Percentiles rank a stretch among this genome's conserved stretches.
phyloP scores from a whole-genome alignment of 202 grass and related monocot species.

The Saccharum hybrid region DNA sequence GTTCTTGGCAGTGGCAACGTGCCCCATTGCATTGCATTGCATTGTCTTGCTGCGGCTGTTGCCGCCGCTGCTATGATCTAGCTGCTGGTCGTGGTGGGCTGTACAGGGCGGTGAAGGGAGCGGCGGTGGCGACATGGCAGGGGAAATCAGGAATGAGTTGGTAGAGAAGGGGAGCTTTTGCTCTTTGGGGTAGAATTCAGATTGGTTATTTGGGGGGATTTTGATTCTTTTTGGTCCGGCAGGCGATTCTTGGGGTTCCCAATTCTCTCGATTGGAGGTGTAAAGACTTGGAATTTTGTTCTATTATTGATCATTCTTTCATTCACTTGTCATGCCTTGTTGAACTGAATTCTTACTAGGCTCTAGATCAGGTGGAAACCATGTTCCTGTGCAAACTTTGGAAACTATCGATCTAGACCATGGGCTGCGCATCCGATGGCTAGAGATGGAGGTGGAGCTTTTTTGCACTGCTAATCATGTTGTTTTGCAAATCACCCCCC shows the following conservation, averaged over 20 bases:
- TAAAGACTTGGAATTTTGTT: slow-evolving; percentile 48
- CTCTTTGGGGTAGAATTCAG: slow-evolving; percentile 52
- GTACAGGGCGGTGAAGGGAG: slow-evolving; percentile 47
- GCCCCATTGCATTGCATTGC: slow-evolving; percentile 40
- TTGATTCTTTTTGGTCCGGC: slow-evolving; percentile 49
- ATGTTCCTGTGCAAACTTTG: too few relatives aligned
- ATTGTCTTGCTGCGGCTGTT: not conserved
- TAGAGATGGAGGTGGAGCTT: too few relatives aligned
- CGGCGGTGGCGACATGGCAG: not conserved
- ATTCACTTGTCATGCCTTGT: slow-evolving; percentile 26
- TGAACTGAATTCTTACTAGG: not conserved
- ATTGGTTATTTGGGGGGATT: slow-evolving; percentile 50
- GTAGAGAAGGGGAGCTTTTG: slow-evolving; percentile 38
- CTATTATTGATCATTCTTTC: slow-evolving; percentile 52
- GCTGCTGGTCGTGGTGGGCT: slow-evolving; percentile 14
- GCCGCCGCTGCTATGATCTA: slow-evolving; percentile 31
- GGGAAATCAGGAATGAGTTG: not conserved
- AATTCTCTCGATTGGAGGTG: slow-evolving; percentile 48
- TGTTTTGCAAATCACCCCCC: too few relatives aligned
- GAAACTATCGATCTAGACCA: too few relatives aligned
- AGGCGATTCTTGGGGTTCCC: slow-evolving; percentile 26
- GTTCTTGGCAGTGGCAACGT: slow-evolving; percentile 40
- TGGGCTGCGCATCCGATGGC: too few relatives aligned
- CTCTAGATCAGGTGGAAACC: too few relatives aligned
- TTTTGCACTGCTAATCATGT: too few relatives aligned